These are phyloP conservation scores for Monosiga brevicollis DNA, from an alignment of 78 protist species.

Conservation along the genomic window DNA sequence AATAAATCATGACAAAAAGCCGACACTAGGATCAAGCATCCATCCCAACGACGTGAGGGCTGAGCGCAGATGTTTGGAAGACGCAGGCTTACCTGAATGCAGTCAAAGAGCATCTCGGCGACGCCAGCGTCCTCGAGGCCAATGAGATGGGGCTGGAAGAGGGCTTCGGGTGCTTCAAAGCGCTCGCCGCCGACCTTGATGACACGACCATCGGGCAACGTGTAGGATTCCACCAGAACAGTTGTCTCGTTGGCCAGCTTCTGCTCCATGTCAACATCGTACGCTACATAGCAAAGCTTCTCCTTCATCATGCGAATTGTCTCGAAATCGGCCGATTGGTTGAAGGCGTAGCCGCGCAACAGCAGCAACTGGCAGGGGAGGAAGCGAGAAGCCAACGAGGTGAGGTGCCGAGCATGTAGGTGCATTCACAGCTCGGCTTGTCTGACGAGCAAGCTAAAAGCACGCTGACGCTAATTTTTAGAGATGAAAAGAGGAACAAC, in stretches of 20 bases:
- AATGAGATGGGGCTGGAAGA: slow-evolving; percentile 92
- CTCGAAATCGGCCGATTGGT: slow-evolving; percentile 97
- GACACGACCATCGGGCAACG: slow-evolving; percentile 91
- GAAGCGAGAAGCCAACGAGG: no score
- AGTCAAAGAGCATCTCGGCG: slow-evolving; percentile 77
- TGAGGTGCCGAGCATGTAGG: no score
- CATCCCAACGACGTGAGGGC: no score
- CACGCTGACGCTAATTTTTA: no score
- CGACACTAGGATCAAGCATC: no score
- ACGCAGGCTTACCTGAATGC: slow-evolving; percentile 67
- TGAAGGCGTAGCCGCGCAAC: slow-evolving; percentile 90
- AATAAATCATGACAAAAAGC: no score
- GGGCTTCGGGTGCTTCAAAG: slow-evolving; percentile 94
- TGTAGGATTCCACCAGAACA: slow-evolving; percentile 68
- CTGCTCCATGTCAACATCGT: slow-evolving; percentile 81
- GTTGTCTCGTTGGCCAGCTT: slow-evolving; percentile 94
- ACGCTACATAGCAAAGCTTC: slow-evolving; percentile 91
- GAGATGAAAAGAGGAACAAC: no score
- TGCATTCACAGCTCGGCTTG: no score
- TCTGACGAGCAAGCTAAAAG: no score
- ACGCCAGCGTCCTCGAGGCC: slow-evolving; percentile 88
- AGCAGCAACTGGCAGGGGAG: slow-evolving; percentile 52
- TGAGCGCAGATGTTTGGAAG: no score
- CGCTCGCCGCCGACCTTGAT: slow-evolving; percentile 89
- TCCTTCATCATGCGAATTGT: slow-evolving; percentile 95